These are phyloP conservation scores for Lumnitzera littorea DNA, from an alignment of 345 rosid species.

Conservation along the genomic window DNA sequence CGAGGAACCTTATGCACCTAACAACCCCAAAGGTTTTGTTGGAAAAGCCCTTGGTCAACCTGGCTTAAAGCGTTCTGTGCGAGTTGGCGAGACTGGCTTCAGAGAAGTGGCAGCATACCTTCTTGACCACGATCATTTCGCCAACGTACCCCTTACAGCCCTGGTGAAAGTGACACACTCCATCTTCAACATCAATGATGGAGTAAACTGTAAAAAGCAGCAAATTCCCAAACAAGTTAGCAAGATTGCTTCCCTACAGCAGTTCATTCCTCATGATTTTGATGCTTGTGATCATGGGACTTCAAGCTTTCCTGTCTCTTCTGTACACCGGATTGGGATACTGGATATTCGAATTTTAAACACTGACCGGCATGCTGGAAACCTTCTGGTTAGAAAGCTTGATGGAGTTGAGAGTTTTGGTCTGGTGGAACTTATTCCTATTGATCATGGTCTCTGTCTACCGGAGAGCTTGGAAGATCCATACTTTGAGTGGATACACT, in stretches of 20 bases:
- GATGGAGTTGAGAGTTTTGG: slow-evolving; percentile 25
- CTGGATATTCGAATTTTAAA: slow-evolving; percentile 31
- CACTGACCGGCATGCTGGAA: slow-evolving; percentile 39
- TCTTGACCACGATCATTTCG: slow-evolving; percentile 35
- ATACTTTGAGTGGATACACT: slow-evolving; percentile 40
- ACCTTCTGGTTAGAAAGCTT: slow-evolving; percentile 32
- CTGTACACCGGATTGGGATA: slow-evolving; percentile 35
- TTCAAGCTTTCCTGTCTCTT: slow-evolving; percentile 35
- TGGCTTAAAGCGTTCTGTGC: slow-evolving; percentile 34
- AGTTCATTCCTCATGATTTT: slow-evolving; percentile 37
- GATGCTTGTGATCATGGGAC: slow-evolving; percentile 46
- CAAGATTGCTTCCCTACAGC: slow-evolving; percentile 39
- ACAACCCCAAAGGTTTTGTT: slow-evolving; percentile 40
- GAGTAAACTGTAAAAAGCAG: slow-evolving; percentile 17
- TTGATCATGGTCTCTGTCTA: slow-evolving; percentile 43
- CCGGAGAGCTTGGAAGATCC: slow-evolving; percentile 43
- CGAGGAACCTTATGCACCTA: slow-evolving; percentile 41
- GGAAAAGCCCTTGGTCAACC: slow-evolving; percentile 39
- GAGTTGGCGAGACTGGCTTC: slow-evolving; percentile 39
- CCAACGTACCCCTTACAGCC: slow-evolving; percentile 36
- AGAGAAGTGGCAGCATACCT: slow-evolving; percentile 43
- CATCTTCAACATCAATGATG: slow-evolving; percentile 28
- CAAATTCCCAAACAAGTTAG: slow-evolving; percentile 19
- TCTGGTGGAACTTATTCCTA: slow-evolving; percentile 32
- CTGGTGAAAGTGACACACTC: slow-evolving; percentile 35